Base-by-base conservation (phyloP, 23 red algal genomes). In the Agarophyton chilense region DNA sequence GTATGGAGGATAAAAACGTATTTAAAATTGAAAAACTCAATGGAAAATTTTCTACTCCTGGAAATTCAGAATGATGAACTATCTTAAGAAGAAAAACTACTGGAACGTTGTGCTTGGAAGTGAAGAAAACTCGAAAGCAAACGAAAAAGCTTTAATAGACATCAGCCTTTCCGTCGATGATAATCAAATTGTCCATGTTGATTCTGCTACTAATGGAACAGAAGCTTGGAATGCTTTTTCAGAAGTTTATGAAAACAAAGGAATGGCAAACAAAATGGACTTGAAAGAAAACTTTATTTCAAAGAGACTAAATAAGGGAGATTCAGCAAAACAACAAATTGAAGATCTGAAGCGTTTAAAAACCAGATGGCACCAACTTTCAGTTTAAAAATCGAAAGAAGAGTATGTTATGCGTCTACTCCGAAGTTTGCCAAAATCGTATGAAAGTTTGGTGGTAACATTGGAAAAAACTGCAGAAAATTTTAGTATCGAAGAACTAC, bases 1-100 rank as follows among this genome's bases (percentile, higher is more conserved):
- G n/a, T 62, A 13, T 32, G 10, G 19, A 22, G 9, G 56, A 62
- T 8, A 62, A 19, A 62, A 62, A 62, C n/a, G 6, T 22, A 8
- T 62, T 62, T 19, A 62, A 62, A 62, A 74, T 74, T 29, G 68
- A 74, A n/a, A 74, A 74, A 14, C n/a, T 74, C 6, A 74, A 42
- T 14, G 68, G 68, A 53, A 53, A 53, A 53, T 13, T 53, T 18
- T 13, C 18, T 53, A 18, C 12, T 13, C n/a, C n/a, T n/a, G n/a
- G n/a, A n/a, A n/a, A n/a, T n/a, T n/a, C n/a, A n/a, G n/a, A n/a
- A n/a, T n/a, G n/a, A n/a, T n/a, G n/a, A n/a, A n/a, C n/a, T n/a
- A n/a, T n/a, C n/a, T n/a, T n/a, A n/a, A n/a, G n/a, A n/a, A n/a
- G n/a, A n/a, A n/a, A n/a, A n/a, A n/a, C n/a, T n/a, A n/a, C n/a